These are phyloP conservation scores for Pontederia paniculata DNA, from an alignment of 176 grass and related monocot genomes.

Conservation along the genomic window DNA sequence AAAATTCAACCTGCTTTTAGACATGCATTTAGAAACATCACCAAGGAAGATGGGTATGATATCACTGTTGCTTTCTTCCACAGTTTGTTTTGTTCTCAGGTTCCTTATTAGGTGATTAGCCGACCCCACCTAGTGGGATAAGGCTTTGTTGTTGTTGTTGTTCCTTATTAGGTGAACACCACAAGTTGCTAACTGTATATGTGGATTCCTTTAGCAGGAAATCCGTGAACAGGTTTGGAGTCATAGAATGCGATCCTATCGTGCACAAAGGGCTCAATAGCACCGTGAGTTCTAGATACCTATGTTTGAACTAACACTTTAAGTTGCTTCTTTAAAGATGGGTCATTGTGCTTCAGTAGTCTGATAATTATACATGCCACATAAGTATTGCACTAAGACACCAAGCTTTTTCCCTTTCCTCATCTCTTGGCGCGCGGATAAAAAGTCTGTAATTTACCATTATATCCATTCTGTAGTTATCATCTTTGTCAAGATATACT, in stretches of 20 bases:
- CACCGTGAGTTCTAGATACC: conserved; percentile 49
- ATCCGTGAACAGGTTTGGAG: conserved; percentile 53
- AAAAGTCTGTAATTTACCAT: no score
- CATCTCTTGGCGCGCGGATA: no score
- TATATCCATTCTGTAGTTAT: no score
- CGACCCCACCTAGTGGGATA: no score
- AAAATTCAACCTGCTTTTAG: conserved; percentile 90
- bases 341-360: background rate
- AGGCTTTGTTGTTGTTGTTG: no score
- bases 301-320: background rate
- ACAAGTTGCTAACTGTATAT: no score
- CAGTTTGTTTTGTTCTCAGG: conserved; percentile 7
- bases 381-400: no score
- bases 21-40: conserved; percentile 37
- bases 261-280: conserved; percentile 66
- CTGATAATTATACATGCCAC: no score
- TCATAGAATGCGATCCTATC: conserved; percentile 83
- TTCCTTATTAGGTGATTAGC: no score
- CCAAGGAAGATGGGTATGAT: conserved; percentile 65
- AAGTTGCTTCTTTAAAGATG: background rate
- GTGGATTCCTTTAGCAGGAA: conserved; percentile 30
- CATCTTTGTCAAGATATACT: no score
- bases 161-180: no score
- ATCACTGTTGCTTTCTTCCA: conserved; percentile 3
- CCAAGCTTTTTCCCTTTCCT: no score